Conservation (phyloP, 2,329 filamentous ascomycete species). For the Nigrospora oryzae region DNA sequence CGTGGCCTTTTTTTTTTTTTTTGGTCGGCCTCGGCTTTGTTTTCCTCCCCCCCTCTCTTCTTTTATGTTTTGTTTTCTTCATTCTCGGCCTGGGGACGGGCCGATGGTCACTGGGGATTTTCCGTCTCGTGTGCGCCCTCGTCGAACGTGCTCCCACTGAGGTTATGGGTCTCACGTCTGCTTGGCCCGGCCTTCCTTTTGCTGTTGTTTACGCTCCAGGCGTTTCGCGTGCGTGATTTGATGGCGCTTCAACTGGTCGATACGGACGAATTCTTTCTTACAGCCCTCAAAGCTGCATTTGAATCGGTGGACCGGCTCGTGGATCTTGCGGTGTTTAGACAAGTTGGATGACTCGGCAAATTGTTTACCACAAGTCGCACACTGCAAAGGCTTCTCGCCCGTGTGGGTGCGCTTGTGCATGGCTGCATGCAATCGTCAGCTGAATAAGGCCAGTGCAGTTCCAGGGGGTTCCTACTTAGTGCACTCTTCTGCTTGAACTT, state of each 20-base stretch:
- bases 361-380: slow-evolving; percentile 47
- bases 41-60: no score
- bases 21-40: no score
- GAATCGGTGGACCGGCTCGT: slow-evolving; percentile 43
- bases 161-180: no score
- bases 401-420: slow-evolving; percentile 62
- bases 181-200: no score
- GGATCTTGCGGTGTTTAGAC: slow-evolving; percentile 56
- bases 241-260: slow-evolving; percentile 54
- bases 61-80: no score
- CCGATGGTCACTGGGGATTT: no score
- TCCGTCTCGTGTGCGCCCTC: no score
- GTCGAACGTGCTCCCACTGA: no score
- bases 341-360: slow-evolving; percentile 61
- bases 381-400: slow-evolving; percentile 53
- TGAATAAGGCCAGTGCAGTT: slow-evolving; percentile 30
- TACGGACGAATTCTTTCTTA: slow-evolving; percentile 47
- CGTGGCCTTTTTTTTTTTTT: no score
- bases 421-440: slow-evolving; percentile 57
- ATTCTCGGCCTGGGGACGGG: no score
- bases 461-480: background rate
- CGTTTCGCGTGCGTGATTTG: slow-evolving; percentile 20
- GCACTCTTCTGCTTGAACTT: slow-evolving; percentile 17
- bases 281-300: slow-evolving; percentile 40
- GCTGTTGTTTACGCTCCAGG: no score